Conservation (phyloP, 2,329 filamentous ascomycete genomes). For the Zasmidium cellare region DNA sequence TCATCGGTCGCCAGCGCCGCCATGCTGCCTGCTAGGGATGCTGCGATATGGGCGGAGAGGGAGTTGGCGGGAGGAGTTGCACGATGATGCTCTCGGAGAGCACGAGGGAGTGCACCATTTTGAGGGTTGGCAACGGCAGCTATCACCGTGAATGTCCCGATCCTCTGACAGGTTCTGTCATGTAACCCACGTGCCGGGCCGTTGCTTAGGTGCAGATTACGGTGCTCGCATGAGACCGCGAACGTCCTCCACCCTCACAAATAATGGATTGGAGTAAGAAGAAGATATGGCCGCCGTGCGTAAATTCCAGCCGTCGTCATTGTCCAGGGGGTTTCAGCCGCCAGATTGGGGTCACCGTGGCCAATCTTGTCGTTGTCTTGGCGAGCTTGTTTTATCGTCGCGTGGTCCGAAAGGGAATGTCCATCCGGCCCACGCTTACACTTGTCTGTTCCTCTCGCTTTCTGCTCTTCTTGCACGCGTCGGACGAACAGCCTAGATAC, state of each 20-base stretch:
- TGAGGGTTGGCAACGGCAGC: background rate
- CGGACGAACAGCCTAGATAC: no score
- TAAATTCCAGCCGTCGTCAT: no score
- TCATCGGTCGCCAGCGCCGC: constrained; percentile 38
- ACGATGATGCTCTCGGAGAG: background rate
- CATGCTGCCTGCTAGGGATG: background rate
- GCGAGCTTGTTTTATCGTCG: no score
- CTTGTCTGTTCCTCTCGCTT: no score
- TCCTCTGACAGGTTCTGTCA: background rate
- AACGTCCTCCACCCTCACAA: background rate
- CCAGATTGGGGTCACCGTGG: no score
- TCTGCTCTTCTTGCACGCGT: no score
- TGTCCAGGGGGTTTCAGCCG: no score
- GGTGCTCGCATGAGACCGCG: background rate
- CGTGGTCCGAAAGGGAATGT: no score
- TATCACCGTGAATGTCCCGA: background rate
- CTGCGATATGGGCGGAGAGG: background rate
- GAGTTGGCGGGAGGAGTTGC: background rate
- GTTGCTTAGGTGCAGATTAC: background rate
- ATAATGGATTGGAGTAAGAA: background rate
- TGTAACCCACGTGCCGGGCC: background rate
- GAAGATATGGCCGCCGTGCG: background rate
- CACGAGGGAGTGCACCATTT: background rate
- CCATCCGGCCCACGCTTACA: no score
- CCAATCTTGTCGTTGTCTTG: no score